Conservation (phyloP, 2,329 filamentous ascomycete species). For the Exophiala aquamarina region DNA sequence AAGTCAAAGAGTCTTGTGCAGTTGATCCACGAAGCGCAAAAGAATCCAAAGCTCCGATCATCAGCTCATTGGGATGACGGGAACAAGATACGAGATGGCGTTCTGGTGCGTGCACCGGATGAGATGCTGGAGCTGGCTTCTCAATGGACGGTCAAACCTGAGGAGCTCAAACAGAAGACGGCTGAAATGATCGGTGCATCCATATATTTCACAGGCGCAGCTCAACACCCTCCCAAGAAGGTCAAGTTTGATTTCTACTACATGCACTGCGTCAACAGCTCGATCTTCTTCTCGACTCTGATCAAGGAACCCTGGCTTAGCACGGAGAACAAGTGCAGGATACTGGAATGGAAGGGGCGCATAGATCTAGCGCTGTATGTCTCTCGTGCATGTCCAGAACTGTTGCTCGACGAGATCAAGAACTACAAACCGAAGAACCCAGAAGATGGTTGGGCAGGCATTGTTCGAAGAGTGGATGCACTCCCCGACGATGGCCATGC, state of each 20-base stretch:
- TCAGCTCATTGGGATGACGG: constrained; percentile 55
- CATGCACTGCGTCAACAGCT: constrained; percentile 75
- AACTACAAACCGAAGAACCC: constrained; percentile 56
- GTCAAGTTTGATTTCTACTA: constrained; percentile 80
- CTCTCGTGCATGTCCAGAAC: constrained; percentile 62
- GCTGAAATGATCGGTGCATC: constrained; percentile 70
- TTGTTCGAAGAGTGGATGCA: constrained; percentile 47
- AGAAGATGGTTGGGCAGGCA: constrained; percentile 41
- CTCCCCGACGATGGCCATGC: constrained; percentile 75
- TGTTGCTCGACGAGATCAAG: constrained; percentile 60
- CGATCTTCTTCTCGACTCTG: constrained; percentile 71
- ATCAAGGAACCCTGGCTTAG: constrained; percentile 59
- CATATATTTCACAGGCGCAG: constrained; percentile 59
- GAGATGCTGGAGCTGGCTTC: constrained; percentile 64
- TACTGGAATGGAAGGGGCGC: constrained; percentile 81
- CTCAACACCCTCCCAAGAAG: constrained; percentile 63
- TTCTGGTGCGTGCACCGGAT: constrained; percentile 62
- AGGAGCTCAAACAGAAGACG: constrained; percentile 58
- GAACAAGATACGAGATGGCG: constrained; percentile 68
- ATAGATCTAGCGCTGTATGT: constrained; percentile 73
- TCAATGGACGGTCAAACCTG: constrained; percentile 56
- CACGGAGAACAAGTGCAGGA: constrained; percentile 59
- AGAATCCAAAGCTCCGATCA: constrained; percentile 56
- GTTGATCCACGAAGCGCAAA: constrained; percentile 61
- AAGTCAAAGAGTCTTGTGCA: constrained; percentile 47